Evolutionary conservation across 805 yeast species (phyloP).

Genomic region (Helenozyma baotianmanensis): DNA sequence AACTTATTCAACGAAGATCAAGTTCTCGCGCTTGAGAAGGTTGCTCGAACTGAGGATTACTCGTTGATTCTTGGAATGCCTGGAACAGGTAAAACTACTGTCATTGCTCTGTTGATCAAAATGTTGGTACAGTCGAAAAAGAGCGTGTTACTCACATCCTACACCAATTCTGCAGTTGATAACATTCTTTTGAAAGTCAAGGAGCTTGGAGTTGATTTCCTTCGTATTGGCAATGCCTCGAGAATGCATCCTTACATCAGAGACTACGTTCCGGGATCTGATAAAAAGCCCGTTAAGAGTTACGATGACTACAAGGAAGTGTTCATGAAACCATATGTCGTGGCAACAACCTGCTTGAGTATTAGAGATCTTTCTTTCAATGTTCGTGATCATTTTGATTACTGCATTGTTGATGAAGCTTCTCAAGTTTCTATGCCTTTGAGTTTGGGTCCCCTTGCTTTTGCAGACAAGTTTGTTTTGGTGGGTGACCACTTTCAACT

Average conservation of each 20-base stretch:
- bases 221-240: conserved; percentile 62
- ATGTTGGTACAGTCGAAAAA: conserved; percentile 56
- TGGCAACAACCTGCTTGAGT: conserved; percentile 87
- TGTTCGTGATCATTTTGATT: conserved; percentile 63
- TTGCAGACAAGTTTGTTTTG: conserved; percentile 72
- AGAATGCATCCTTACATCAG: conserved; percentile 61
- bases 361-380: conserved; percentile 59
- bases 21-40: conserved; percentile 58
- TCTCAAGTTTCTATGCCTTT: conserved; percentile 92
- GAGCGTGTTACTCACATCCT: conserved; percentile 73
- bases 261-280: conserved; percentile 45
- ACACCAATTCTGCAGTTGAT: conserved; percentile 95
- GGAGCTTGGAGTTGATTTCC: conserved; percentile 35
- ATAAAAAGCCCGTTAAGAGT: conserved; percentile 25
- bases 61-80: conserved; percentile 93
- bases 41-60: conserved; percentile 65
- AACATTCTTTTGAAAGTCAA: conserved; percentile 76
- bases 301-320: conserved; percentile 44
- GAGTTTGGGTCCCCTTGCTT: conserved; percentile 80
- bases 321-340: conserved; percentile 60
- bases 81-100: conserved; percentile 94
- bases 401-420: conserved; percentile 94
- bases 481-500: conserved; percentile 97
- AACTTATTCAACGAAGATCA: conserved; percentile 67
- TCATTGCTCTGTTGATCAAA: conserved; percentile 71